These are phyloP conservation scores for Claviceps pazoutovae DNA, from an alignment of 2,329 filamentous ascomycete species.

Conservation along the genomic window DNA sequence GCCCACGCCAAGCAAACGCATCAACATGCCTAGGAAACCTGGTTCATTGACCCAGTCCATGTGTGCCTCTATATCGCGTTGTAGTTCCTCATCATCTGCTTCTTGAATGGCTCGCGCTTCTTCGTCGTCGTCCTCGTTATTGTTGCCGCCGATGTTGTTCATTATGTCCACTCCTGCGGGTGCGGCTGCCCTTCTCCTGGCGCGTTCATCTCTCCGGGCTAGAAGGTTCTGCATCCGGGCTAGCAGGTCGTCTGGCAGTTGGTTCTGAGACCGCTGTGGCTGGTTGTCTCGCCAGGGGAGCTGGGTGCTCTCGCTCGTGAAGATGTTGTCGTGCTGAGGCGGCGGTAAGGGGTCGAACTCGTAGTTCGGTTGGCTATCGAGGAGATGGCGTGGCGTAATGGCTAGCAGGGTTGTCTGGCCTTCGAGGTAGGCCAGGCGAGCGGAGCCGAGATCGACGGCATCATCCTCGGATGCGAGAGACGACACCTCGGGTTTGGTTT, in stretches of 20 bases:
- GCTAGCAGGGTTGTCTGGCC: constrained; percentile 59
- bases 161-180: constrained; percentile 1
- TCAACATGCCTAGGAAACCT: constrained; percentile 14
- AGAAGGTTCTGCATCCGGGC: constrained; percentile 17
- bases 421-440: constrained; percentile 65
- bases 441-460: constrained; percentile 35
- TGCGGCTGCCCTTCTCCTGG: constrained; percentile 2
- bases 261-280: constrained; percentile 1
- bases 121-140: constrained; percentile 11
- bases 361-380: constrained; percentile 51
- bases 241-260: constrained; percentile 9
- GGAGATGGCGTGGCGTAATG: constrained; percentile 51
- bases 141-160: not conserved
- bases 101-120: constrained; percentile 12
- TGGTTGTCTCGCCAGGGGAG: constrained; percentile 26
- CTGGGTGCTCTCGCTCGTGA: constrained; percentile 28
- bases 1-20: constrained; percentile 14
- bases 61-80: constrained; percentile 17
- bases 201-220: constrained; percentile 4
- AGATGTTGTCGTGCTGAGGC: constrained; percentile 36
- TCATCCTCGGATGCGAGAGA: constrained; percentile 26
- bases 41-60: constrained; percentile 12
- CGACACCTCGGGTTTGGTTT: constrained; percentile 25
- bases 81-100: constrained; percentile 19
- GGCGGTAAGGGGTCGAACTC: constrained; percentile 78